Conservation (phyloP, 1,284 basidiomycete genomes). For the Inonotus obliquus region DNA sequence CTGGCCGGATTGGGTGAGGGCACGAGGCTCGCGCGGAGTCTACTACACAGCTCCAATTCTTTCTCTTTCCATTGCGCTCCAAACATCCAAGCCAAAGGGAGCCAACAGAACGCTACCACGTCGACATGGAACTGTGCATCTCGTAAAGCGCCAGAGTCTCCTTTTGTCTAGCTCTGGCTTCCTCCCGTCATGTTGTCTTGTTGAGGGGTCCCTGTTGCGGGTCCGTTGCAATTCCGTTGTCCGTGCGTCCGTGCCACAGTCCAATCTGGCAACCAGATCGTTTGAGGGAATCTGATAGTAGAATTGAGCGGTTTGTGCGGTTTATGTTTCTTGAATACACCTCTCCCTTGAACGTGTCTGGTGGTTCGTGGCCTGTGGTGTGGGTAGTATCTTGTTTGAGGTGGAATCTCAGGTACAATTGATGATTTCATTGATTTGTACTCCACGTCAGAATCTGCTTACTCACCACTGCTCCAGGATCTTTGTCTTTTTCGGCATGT, state of each 20-base stretch:
- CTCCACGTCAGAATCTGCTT: conserved; percentile 1
- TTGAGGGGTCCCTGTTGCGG: background rate
- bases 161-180: background rate
- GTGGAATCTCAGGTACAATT: background rate
- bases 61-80: background rate
- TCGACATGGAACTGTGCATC: background rate
- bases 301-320: background rate
- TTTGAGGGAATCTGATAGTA: background rate
- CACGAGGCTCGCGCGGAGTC: background rate
- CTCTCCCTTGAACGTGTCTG: background rate
- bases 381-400: background rate
- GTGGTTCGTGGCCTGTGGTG: background rate
- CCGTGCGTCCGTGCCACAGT: background rate
- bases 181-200: background rate
- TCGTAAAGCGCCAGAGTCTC: background rate
- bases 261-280: background rate
- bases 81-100: background rate
- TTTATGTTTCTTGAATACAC: background rate
- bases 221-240: background rate
- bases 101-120: background rate
- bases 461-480: background rate
- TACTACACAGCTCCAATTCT: background rate
- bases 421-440: background rate
- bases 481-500: background rate
- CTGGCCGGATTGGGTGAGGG: background rate